A percentile compares a stretch with the other conserved stretches of the same genome.
Conservation (phyloP, 176 grass and related monocot species). For the Cocos nucifera region DNA sequence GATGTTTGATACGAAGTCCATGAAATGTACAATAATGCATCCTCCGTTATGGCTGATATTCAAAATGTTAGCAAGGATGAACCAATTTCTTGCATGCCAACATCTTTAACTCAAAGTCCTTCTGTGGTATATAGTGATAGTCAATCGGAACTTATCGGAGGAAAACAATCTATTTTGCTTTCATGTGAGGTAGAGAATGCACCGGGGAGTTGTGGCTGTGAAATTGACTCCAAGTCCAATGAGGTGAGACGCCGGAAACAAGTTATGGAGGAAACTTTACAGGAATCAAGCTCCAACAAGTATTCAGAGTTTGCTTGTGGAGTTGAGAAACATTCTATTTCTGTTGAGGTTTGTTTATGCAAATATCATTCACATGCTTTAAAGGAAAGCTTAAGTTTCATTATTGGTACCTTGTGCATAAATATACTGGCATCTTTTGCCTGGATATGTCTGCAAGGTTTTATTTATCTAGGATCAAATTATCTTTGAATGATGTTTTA, state of each 20-base stretch:
- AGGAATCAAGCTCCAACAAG: conserved; percentile 12
- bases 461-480: too few relatives aligned
- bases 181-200: not conserved
- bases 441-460: too few relatives aligned
- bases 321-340: conserved; percentile 17
- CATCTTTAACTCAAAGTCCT: too few relatives aligned
- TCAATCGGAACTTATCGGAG: too few relatives aligned
- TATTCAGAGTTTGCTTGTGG: conserved; percentile 2
- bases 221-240: conserved; percentile 3
- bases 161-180: not conserved
- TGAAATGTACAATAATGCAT: conserved; percentile 1
- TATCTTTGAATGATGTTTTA: too few relatives aligned
- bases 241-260: conserved; percentile 5
- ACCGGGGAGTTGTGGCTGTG: not conserved
- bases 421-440: too few relatives aligned
- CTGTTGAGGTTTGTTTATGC: conserved; percentile 28
- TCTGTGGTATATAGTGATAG: too few relatives aligned
- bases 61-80: too few relatives aligned
- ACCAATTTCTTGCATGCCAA: too few relatives aligned
- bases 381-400: too few relatives aligned
- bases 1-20: conserved; percentile 21
- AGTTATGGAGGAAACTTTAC: conserved; percentile 3
- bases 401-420: too few relatives aligned
- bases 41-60: conserved; percentile 14
- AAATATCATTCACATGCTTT: too few relatives aligned